phyloP scores from a whole-genome alignment of 352 stramenopile species.

The Poterioochromonas sp. region DNA sequence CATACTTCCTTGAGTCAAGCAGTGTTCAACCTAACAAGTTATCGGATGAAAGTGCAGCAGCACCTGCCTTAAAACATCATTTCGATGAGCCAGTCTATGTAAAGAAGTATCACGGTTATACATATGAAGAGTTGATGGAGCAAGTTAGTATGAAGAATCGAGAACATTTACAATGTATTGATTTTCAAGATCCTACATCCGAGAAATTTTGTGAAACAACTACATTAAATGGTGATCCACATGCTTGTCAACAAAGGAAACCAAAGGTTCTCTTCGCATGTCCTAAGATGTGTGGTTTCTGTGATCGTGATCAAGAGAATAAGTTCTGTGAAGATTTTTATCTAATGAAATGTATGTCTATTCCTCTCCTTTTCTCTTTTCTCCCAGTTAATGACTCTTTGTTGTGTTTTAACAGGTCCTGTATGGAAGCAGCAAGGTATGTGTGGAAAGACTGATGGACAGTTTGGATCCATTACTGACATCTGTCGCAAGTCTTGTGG shows the following conservation, averaged over 20 bases:
- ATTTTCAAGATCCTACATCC: background rate
- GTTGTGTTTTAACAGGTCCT: background rate
- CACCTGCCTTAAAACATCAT: too few species aligned
- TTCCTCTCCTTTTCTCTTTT: too few species aligned
- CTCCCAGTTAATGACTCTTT: background rate
- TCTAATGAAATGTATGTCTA: conserved; percentile 19
- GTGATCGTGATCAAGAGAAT: background rate
- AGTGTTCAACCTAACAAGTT: background rate
- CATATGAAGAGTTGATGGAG: background rate
- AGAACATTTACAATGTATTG: background rate
- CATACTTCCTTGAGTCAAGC: background rate
- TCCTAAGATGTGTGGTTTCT: conserved; percentile 29
- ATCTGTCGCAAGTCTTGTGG: background rate
- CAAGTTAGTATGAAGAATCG: background rate
- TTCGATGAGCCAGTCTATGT: background rate
- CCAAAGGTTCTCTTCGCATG: background rate
- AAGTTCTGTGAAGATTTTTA: conserved; percentile 30
- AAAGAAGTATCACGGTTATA: background rate
- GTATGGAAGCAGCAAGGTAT: background rate
- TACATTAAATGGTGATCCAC: background rate
- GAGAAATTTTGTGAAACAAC: background rate
- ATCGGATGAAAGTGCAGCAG: background rate
- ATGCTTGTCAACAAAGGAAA: background rate
- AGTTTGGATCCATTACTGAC: background rate
- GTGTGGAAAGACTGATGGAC: background rate